These are phyloP conservation scores for Bonia amplexicaulis DNA, from an alignment of 176 grass and related monocot genomes.

Conservation along the genomic window DNA sequence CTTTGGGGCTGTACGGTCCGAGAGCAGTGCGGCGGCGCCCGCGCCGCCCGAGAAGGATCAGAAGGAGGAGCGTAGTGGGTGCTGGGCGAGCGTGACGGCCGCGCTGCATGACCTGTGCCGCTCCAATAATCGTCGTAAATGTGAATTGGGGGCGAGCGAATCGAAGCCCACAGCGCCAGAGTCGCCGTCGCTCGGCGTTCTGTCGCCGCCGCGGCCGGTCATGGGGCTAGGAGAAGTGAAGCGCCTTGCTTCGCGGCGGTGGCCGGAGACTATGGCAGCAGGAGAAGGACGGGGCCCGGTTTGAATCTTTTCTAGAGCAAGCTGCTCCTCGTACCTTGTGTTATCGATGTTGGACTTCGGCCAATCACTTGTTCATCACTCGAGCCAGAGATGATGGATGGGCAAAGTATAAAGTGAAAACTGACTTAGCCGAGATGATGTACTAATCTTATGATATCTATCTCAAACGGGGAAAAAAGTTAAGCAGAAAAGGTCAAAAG, in stretches of 20 bases:
- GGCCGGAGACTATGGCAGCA: slow-evolving; percentile 15
- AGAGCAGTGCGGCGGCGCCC: neutral
- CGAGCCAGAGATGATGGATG: neutral
- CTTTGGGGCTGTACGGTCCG: slow-evolving; percentile 22
- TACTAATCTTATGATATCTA: neutral
- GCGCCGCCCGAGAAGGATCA: neutral
- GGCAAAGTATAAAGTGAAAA: neutral
- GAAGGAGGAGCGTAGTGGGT: neutral
- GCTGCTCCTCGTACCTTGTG: slow-evolving; percentile 5
- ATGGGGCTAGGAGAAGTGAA: slow-evolving; percentile 25
- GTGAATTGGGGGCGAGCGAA: neutral
- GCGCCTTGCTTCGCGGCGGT: slow-evolving; percentile 36
- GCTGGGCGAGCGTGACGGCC: slow-evolving; percentile 14
- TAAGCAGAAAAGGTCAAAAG: neutral
- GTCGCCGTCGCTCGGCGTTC: neutral
- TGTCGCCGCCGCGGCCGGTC: slow-evolving; percentile 20
- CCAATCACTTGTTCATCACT: neutral
- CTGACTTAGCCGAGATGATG: neutral
- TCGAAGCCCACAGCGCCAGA: neutral
- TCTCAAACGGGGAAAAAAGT: neutral
- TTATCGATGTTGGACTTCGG: neutral
- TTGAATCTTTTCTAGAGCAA: neutral
- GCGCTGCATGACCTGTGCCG: neutral
- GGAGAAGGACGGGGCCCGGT: neutral
- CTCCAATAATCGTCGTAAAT: neutral